Evolutionary conservation across 2,329 filamentous ascomycete species (phyloP), one percentile per base, ranked within the genome.

Genomic region (Claviceps africana): DNA sequence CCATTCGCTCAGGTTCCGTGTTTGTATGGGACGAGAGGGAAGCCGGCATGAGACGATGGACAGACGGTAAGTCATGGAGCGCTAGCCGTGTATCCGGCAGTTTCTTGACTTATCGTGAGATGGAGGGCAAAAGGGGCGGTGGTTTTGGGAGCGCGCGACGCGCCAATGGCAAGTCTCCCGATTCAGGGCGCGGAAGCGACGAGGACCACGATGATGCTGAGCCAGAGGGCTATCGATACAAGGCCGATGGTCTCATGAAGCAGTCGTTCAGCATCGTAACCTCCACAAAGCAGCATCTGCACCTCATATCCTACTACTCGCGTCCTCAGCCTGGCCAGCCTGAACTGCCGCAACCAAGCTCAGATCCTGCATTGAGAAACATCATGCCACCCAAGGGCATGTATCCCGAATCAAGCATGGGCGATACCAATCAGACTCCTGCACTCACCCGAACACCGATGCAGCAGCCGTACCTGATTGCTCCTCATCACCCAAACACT

Each of bases 11-110:
- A 1, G 93, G 93, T 44, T 98, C 93, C 0, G 91, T 98, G 3
- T 98, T 97, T 63, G 93, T 98, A n/a, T 98, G 93, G 93, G 93
- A 98, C 67, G 93, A 98, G 74, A 78, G 91, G 60, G 93, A 98
- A 73, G 93, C 93, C 11, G 93, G 93, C 59, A 98, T 98, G 93
- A 80, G 93, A 63, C 78, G 93, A 68, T 98, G 93, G 93, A 98
- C 93, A 0, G 93, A 98, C 62, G 93, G 93, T 53, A 98, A 98
- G 68, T 97, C 91, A 37, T 98, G 93, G 93, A 97, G 91, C 64
- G 93, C 93, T 35, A 97, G 91, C 70, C 82, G 93, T 56, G 93
- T 98, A 0, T 97, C 91, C 0, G 93, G 93, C 50, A 97, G 93
- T 72, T 98, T 98, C 67, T 70, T 98, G 55, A 97, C 93, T 8